Evolutionary conservation across 768 basidiomycete species (phyloP), one percentile per base, ranked within the genome.

Genomic region (Trametes cubensis): DNA sequence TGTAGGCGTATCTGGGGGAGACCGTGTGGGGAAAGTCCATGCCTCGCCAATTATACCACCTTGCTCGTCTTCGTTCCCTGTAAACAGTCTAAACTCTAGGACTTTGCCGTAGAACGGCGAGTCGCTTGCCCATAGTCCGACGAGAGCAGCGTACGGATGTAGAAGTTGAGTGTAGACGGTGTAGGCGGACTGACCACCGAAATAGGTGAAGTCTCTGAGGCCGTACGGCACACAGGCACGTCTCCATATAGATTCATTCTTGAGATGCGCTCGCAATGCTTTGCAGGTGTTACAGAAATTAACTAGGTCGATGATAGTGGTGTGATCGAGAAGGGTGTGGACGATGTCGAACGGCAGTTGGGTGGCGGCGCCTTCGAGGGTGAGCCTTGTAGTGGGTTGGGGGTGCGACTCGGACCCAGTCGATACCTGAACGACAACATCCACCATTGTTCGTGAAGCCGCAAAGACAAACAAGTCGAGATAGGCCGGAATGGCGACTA

Each of bases 81-180:
- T 18, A 18, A 52, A 23, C 46, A 68, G 44, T 7, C 53, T 61
- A 40, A 68, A 68, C 47, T 68, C 60, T n/a, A 68, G n/a, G 26
- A 68, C 60, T n/a, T 62, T 66, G 17, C 67, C 65, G 20, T 58
- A 50, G 54, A 64, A 68, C 0, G 67, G 67, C 20, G 61, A 50
- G 49, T 68, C 67, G 55, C 55, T 68, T 2, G 67, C 67, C 67
- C 67, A 68, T 14, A 66, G 50, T 14, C 67, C 67, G 20, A 66
- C 30, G 30, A 68, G 38, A 8, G 60, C 46, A 26, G 48, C 67
- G 46, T 68, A 68, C 15, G 60, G 53, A 44, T 64, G 57, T n/a
- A 68, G 50, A 14, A 68, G 55, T 15, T 57, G 48, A 8, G 67
- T 64, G 55, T 66, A 68, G 21, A 66, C 23, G 21, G 57, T 42